Base-by-base conservation (phyloP, 2,329 filamentous ascomycete genomes). In the Monosporascus sp. region DNA sequence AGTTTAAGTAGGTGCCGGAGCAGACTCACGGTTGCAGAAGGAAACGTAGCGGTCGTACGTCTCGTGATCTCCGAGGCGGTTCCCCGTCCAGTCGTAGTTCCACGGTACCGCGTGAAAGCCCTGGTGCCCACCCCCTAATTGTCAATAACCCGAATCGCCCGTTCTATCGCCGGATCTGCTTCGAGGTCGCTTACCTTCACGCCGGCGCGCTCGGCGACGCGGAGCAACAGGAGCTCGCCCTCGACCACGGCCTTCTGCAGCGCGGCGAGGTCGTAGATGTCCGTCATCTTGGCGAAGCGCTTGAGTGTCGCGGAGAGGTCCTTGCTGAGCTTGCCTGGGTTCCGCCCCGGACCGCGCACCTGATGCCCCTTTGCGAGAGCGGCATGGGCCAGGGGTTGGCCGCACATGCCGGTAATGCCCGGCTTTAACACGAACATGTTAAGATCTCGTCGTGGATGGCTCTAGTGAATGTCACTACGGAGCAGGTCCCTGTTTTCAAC, bases 371-470 rank as follows among this genome's bases (percentile, higher is more conserved):
- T 56, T 2, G 55, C 50, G 6, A 65, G 43, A 9, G 60, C 59
- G 7, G 52, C 54, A 2, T 46, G 40, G 24, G 60, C 63, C 20
- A 67, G 55, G 22, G 56, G 60, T 34, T 62, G 58, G 55, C 70
- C 70, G 4, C 69, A 43, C 6, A 60, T 62, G 41, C 70, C 68
- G 1, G 67, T 67, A 14, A 69, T 62, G 34, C 69, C 69, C 14
- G 65, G 63, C 45, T 71, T 66, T 19, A 70, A 63, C n/a, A 71
- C 58, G 26, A 71, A 59, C 68, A 71, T 72, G 31, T n/a, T n/a
- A n/a, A n/a, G n/a, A n/a, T n/a, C n/a, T n/a, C n/a, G n/a, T n/a
- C n/a, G n/a, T n/a, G n/a, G n/a, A n/a, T n/a, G n/a, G n/a, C n/a
- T n/a, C n/a, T n/a, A n/a, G n/a, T n/a, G n/a, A n/a, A n/a, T n/a